phyloP scores from a whole-genome alignment of 2,329 filamentous ascomycete species.

The Colletotrichum sp. region DNA sequence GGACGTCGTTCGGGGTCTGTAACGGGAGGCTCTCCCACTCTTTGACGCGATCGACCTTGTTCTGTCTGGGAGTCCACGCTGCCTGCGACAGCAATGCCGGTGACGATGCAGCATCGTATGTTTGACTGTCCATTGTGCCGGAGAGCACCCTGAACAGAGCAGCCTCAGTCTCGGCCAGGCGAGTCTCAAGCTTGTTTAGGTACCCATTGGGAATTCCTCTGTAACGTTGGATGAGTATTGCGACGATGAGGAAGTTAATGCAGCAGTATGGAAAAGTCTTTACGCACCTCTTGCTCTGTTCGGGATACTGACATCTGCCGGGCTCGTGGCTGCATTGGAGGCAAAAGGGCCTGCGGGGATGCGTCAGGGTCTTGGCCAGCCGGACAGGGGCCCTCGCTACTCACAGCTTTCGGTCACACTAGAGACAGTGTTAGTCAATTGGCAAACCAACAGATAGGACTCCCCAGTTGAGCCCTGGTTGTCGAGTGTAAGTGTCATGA shows the following conservation, averaged over 20 bases:
- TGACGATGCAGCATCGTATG: background rate
- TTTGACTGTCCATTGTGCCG: background rate
- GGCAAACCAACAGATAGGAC: background rate
- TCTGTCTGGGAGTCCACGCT: constrained; percentile 19
- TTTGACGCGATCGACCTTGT: constrained; percentile 30
- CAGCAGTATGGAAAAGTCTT: background rate
- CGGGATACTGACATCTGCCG: constrained; percentile 34
- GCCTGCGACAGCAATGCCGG: background rate
- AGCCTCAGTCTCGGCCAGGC: constrained; percentile 37
- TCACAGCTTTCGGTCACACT: constrained; percentile 21
- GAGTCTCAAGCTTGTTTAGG: constrained; percentile 40
- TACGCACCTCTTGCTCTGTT: constrained; percentile 35
- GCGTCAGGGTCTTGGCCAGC: constrained; percentile 1
- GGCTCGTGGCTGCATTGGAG: constrained; percentile 34
- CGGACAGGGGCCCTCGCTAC: background rate
- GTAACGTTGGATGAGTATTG: background rate
- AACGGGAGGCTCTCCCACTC: constrained; percentile 34
- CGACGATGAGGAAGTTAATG: background rate
- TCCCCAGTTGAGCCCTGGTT: background rate
- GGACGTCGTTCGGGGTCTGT: constrained; percentile 18
- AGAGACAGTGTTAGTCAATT: background rate
- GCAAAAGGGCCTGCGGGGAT: constrained; percentile 29
- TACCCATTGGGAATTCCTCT: constrained; percentile 43
- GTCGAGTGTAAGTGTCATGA: background rate
- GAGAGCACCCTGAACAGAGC: constrained; percentile 29